Evolutionary conservation across 2,329 filamentous ascomycete genomes (phyloP).

Genomic region (Neofusicoccum sp.): DNA sequence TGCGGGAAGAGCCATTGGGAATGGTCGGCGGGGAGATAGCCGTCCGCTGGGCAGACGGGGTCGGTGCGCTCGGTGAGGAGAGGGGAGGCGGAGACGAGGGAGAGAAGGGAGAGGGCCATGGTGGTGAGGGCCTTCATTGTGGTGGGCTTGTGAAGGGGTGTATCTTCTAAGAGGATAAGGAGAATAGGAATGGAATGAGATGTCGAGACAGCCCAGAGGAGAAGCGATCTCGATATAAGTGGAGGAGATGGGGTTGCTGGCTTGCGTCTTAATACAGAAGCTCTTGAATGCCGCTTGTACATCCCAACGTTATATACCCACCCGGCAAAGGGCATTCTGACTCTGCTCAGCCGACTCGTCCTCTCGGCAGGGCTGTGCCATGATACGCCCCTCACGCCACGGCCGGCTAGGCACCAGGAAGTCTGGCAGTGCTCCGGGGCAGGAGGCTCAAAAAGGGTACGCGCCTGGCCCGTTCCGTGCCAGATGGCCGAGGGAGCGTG

Average conservation of each 20-base stretch:
- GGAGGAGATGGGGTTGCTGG: too few species aligned
- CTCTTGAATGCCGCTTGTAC: neutral
- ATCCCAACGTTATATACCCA: neutral
- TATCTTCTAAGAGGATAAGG: too few species aligned
- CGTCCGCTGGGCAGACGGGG: conserved; percentile 20
- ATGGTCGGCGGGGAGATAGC: conserved; percentile 19
- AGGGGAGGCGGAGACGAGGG: conserved; percentile 17
- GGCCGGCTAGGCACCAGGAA: neutral
- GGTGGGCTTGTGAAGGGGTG: neutral
- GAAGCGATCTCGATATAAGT: too few species aligned
- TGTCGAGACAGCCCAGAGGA: too few species aligned
- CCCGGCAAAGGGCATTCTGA: neutral
- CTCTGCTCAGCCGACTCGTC: neutral
- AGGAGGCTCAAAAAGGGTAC: neutral
- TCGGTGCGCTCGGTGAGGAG: conserved; percentile 11
- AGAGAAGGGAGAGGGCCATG: conserved; percentile 3
- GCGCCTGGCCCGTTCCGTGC: neutral
- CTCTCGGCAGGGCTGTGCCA: neutral
- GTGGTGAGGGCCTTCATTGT: conserved; percentile 42
- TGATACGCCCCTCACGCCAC: neutral
- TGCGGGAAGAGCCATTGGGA: conserved; percentile 19
- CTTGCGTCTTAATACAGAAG: too few species aligned
- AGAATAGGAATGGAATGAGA: too few species aligned
- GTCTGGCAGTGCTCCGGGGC: neutral
- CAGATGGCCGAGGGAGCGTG: neutral